A percentile compares a stretch with the other conserved stretches of the same genome.
These are phyloP conservation scores for Rhodomyrtus psidioides DNA, from an alignment of 441 rosid genomes.

Conservation along the genomic window DNA sequence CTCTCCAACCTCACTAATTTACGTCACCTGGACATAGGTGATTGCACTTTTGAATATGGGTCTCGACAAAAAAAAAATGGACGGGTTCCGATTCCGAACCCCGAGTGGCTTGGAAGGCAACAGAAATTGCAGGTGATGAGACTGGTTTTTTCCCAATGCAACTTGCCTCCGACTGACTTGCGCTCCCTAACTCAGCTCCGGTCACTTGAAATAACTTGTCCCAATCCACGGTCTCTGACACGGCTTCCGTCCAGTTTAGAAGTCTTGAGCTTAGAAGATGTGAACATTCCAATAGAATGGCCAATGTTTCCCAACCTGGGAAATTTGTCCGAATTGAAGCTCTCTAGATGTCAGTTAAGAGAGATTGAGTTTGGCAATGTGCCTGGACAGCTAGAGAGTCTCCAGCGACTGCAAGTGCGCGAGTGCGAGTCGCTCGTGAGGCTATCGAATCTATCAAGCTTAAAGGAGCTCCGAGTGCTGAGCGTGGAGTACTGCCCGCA, in stretches of 20 bases:
- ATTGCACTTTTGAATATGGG: rapidly evolving
- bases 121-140: not conserved
- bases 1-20: not conserved
- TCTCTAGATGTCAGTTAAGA: rapidly evolving
- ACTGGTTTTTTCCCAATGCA: not conserved
- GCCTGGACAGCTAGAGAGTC: not conserved
- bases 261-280: not conserved
- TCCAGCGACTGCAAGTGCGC: not conserved
- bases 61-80: rapidly evolving
- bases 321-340: not conserved
- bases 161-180: not conserved
- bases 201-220: not conserved
- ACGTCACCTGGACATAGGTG: rapidly evolving
- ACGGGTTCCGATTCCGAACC: not conserved
- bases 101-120: not conserved
- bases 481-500: not conserved
- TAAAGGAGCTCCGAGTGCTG: not conserved
- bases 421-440: rapidly evolving
- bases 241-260: not conserved
- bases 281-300: not conserved
- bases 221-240: not conserved
- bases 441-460: not conserved
- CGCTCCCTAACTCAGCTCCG: not conserved
- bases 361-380: not conserved
- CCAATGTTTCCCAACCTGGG: not conserved